A percentile compares a stretch with the other conserved stretches of the same genome.
Evolutionary conservation across 2,329 filamentous ascomycete species (phyloP).

Genomic region (Cercospora beticola): DNA sequence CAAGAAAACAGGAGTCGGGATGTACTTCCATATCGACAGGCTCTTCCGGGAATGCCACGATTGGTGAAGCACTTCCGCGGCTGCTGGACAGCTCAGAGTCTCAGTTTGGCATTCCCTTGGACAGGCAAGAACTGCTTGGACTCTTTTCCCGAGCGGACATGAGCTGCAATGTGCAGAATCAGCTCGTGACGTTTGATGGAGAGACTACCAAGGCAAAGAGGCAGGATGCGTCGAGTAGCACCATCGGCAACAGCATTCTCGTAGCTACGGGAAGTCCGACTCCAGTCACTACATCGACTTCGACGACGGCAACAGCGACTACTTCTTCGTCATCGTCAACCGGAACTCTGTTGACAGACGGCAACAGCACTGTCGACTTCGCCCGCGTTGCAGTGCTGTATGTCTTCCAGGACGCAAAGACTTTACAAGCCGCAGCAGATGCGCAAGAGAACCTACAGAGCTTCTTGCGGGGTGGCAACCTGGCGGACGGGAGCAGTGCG

Average conservation of each 20-base stretch:
- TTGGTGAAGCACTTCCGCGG: conserved; percentile 75
- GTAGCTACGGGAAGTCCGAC: conserved; percentile 27
- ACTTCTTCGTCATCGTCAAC: conserved; percentile 18
- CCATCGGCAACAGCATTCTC: conserved; percentile 38
- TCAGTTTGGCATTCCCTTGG: conserved; percentile 76
- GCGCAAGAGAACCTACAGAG: conserved; percentile 47
- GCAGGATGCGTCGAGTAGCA: conserved; percentile 11
- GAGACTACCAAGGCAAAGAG: conserved; percentile 29
- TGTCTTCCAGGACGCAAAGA: conserved; percentile 44
- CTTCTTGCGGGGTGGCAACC: conserved; percentile 31
- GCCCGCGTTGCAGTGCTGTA: conserved; percentile 48
- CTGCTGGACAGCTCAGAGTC: conserved; percentile 64
- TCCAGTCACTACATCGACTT: conserved; percentile 13
- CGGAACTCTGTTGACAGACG: not conserved
- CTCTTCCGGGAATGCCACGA: conserved; percentile 65
- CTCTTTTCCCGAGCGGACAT: conserved; percentile 74
- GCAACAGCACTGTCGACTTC: conserved; percentile 42
- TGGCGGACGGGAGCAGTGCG: conserved; percentile 21
- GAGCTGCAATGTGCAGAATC: conserved; percentile 82
- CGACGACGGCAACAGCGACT: conserved; percentile 19
- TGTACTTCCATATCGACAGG: conserved; percentile 56
- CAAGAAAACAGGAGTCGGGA: conserved; percentile 49
- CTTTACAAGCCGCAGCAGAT: conserved; percentile 42
- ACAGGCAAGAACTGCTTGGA: conserved; percentile 66
- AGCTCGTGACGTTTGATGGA: conserved; percentile 79